Conservation (phyloP, 192 early-diverging fungal genomes). For the Umbelopsis sp. region DNA sequence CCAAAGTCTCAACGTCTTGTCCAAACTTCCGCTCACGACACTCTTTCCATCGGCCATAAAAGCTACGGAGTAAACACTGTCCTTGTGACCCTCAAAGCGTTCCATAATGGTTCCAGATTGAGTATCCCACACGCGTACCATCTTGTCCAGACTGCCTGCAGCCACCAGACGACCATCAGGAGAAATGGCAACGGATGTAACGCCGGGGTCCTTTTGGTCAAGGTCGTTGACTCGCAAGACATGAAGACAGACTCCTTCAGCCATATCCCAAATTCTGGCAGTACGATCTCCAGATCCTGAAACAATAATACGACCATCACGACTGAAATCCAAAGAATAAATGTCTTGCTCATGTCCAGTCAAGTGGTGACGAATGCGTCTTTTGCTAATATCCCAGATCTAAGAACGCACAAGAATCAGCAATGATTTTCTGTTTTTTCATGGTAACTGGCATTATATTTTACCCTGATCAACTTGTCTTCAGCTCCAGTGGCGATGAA, state of each 20-base stretch:
- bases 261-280: conserved; percentile 88
- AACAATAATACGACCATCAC: conserved; percentile 87
- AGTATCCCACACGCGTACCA: conserved; percentile 93
- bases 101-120: conserved; percentile 78
- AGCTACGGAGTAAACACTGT: conserved; percentile 96
- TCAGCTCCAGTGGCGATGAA: conserved; percentile 95
- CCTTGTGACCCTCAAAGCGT: conserved; percentile 93
- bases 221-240: conserved; percentile 78
- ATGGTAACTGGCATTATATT: neutral
- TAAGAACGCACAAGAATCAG: conserved; percentile 26
- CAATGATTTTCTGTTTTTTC: neutral
- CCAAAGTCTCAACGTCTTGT: conserved; percentile 93
- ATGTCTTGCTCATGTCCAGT: conserved; percentile 96
- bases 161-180: conserved; percentile 90
- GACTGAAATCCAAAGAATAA: conserved; percentile 94
- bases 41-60: conserved; percentile 93
- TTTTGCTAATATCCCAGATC: conserved; percentile 74
- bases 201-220: conserved; percentile 88
- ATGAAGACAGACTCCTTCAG: conserved; percentile 71
- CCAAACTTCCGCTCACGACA: conserved; percentile 90
- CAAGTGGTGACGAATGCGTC: conserved; percentile 67
- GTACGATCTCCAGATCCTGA: conserved; percentile 89
- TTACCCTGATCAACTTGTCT: conserved; percentile 89
- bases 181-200: conserved; percentile 93
- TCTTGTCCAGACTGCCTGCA: conserved; percentile 91